A percentile compares a stretch with the other conserved stretches of the same genome.
phyloP scores from a whole-genome alignment of 345 rosid genomes.

The Gossypium australe region DNA sequence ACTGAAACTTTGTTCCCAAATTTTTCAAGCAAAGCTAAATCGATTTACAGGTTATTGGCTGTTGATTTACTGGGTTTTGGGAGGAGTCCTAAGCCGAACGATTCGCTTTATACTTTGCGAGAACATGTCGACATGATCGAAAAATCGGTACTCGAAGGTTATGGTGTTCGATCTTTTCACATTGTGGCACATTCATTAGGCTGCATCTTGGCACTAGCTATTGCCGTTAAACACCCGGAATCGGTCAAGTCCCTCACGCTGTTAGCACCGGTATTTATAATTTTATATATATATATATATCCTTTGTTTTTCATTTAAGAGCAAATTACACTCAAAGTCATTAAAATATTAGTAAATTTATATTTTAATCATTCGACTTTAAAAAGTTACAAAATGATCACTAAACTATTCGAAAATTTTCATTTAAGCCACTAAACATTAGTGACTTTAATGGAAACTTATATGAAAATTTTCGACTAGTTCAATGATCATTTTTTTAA shows the following conservation, averaged over 20 bases:
- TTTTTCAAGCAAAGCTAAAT: conserved; percentile 66
- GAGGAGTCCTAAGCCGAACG: conserved; percentile 89
- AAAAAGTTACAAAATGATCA: too few species aligned
- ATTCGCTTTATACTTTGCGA: conserved; percentile 79
- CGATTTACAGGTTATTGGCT: conserved; percentile 65
- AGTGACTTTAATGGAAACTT: too few species aligned
- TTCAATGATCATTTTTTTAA: too few species aligned
- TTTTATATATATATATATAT: background rate
- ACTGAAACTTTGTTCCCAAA: conserved; percentile 92
- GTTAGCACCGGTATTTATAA: conserved; percentile 73
- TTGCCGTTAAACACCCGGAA: conserved; percentile 70
- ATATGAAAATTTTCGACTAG: too few species aligned
- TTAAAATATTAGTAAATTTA: too few species aligned
- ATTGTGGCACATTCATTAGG: conserved; percentile 96
- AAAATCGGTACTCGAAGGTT: conserved; percentile 51
- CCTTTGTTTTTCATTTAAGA: too few species aligned
- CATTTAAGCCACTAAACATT: too few species aligned
- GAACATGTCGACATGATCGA: conserved; percentile 96
- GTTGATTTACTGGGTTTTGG: conserved; percentile 88
- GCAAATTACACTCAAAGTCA: too few species aligned
- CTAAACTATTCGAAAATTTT: too few species aligned
- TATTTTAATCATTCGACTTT: too few species aligned
- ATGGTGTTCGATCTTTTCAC: conserved; percentile 80
- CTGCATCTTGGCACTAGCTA: conserved; percentile 92
- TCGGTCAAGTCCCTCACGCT: conserved; percentile 85